Percentiles rank a stretch among this genome's conserved stretches.
phyloP scores from a whole-genome alignment of 2,329 filamentous ascomycete genomes.

The Dryadomyces sulphureus region DNA sequence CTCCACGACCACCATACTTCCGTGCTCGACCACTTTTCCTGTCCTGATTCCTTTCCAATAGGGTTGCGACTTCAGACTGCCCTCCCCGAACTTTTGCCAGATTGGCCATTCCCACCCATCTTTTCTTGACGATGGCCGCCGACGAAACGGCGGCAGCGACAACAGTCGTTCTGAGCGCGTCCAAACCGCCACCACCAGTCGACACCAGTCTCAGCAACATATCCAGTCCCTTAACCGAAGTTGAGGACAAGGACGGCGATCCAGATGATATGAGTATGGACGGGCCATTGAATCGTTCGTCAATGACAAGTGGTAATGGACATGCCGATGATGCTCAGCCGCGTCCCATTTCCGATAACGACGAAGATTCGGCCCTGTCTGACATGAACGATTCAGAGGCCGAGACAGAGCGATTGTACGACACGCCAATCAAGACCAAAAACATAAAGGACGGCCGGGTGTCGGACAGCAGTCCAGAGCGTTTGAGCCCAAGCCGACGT shows the following conservation, averaged over 20 bases:
- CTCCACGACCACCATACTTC: neutral
- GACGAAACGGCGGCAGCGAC: constrained; percentile 31
- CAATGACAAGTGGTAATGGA: constrained; percentile 2
- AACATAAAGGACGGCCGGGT: constrained; percentile 13
- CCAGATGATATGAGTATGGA: constrained; percentile 45
- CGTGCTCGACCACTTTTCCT: neutral
- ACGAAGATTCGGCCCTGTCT: constrained; percentile 32
- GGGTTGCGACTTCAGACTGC: neutral
- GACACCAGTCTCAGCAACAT: constrained; percentile 53
- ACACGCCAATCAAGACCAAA: constrained; percentile 55
- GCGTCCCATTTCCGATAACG: constrained; percentile 13
- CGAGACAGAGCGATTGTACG: constrained; percentile 84
- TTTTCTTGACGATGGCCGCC: constrained; percentile 32
- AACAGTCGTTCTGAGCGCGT: constrained; percentile 30
- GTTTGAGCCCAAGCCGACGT: constrained; percentile 27
- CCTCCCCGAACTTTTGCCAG: neutral
- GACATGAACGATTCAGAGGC: constrained; percentile 62
- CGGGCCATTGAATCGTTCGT: constrained; percentile 15
- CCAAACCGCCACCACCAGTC: constrained; percentile 20
- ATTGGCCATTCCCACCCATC: neutral
- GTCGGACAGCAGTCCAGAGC: constrained; percentile 37
- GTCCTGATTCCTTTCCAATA: neutral
- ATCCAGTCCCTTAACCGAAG: constrained; percentile 86
- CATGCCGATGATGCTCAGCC: constrained; percentile 11
- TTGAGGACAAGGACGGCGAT: constrained; percentile 64